phyloP scores from a whole-genome alignment of 306 rosid species.

The Gynostemma pentaphyllum region DNA sequence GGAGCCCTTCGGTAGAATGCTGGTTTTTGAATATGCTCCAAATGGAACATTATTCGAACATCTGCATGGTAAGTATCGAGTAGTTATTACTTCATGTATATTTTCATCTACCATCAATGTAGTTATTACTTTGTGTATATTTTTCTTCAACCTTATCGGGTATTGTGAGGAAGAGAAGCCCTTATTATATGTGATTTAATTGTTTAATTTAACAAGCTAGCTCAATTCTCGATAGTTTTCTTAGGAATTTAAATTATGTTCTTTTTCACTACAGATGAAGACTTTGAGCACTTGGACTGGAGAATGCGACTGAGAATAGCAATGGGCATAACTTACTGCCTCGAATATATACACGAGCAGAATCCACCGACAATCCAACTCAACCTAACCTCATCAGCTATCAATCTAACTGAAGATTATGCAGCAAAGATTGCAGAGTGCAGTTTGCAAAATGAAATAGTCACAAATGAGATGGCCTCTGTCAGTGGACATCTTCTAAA shows the following conservation, averaged over 20 bases:
- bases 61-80: conserved; percentile 63
- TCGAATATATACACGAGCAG: conserved; percentile 70
- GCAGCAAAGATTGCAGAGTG: conserved; percentile 66
- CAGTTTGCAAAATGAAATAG: conserved; percentile 44
- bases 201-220: neutral
- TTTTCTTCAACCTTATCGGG: conserved; percentile 79
- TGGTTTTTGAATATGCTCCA: conserved; percentile 93
- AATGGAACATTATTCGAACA: conserved; percentile 93
- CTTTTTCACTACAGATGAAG: conserved; percentile 49
- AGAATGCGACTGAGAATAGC: conserved; percentile 62
- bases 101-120: neutral
- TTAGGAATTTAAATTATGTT: neutral
- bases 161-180: conserved; percentile 81
- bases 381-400: conserved; percentile 47
- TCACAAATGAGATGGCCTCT: conserved; percentile 21
- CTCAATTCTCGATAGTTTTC: neutral
- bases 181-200: too few species aligned
- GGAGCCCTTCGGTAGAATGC: conserved; percentile 82
- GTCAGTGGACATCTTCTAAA: conserved; percentile 17
- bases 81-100: neutral
- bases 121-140: too few species aligned
- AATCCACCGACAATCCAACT: conserved; percentile 48
- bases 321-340: conserved; percentile 78
- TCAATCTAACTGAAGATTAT: conserved; percentile 69
- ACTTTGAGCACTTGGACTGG: conserved; percentile 97